Evolutionary conservation across 208 protist species (phyloP), one percentile per base, ranked within the genome.

Genomic region (Trypanosoma congolense): DNA sequence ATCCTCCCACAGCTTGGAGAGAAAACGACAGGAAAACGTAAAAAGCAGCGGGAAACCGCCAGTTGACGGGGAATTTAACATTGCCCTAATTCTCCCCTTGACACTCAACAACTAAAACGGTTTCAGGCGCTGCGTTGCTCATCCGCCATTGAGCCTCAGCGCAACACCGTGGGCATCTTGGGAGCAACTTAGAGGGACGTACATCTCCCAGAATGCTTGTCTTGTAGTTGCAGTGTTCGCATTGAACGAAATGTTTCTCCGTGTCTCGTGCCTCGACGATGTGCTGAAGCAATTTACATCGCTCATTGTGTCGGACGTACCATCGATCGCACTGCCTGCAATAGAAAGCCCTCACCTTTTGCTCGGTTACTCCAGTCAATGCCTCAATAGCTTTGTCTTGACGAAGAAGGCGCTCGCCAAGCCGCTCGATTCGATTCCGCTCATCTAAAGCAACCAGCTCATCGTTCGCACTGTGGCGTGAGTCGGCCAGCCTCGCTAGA

Each of bases 151-250:
- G 30, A 16, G 53, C 65, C 30, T 70, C 56, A 31, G 70, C 57
- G 24, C 60, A 75, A 40, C 85, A 92, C 19, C 80, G 75, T 26
- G 85, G 85, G 22, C 85, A 92, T 4, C 59, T 35, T 25, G 81
- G 81, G 45, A 87, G 65, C n/a, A 87, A 44, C 50, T 71, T 74
- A 0, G 80, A 71, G 19, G 67, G 61, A n/a, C 67, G 70, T 36
- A 67, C 67, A 25, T 89, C 72, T 5, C 85, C 85, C 28, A 92
- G 59, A 14, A 89, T 48, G 40, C 71, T 80, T 8, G 77, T 89
- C 59, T 86, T 89, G 70, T 89, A 87, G 25, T 45, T 31, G 65
- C 85, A 92, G 52, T 82, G 70, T 40, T 78, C 71, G 59, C 85
- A 92, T 59, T 80, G 64, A 59, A 87, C 76, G 54, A 79, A 89